Conservation (phyloP, 306 rosid genomes). For the Acmispon strigosus region DNA sequence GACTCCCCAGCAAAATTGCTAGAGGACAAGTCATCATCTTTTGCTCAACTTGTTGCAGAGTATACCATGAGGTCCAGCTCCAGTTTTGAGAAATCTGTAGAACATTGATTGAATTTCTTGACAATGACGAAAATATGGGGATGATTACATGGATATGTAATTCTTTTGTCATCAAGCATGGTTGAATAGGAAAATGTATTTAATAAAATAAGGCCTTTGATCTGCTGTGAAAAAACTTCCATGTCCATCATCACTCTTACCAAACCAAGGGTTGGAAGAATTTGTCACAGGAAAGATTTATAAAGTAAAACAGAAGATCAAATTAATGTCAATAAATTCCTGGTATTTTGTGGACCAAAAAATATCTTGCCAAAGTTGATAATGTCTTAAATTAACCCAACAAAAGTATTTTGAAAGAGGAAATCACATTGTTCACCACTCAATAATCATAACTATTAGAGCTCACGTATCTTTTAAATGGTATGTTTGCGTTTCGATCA, state of each 20-base stretch:
- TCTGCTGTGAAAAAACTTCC: neutral
- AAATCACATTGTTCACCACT: too few relatives aligned
- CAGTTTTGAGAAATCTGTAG: constrained; percentile 17
- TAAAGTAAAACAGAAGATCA: neutral
- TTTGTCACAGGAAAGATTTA: neutral
- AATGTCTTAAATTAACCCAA: too few relatives aligned
- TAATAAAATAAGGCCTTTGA: neutral
- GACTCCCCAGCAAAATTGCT: constrained; percentile 60
- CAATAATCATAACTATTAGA: too few relatives aligned
- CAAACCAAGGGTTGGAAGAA: neutral
- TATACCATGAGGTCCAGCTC: constrained; percentile 59
- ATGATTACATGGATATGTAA: neutral
- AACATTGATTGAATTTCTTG: constrained; percentile 6
- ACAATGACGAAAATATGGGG: constrained; percentile 17
- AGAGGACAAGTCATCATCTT: constrained; percentile 68
- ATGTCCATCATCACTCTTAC: neutral
- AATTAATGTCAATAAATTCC: neutral
- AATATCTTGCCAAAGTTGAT: too few relatives aligned
- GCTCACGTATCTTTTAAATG: too few relatives aligned
- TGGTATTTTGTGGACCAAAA: neutral
- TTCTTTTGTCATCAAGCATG: neutral
- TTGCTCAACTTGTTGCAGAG: constrained; percentile 76
- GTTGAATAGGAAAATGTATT: neutral
- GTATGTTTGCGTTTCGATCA: too few relatives aligned
- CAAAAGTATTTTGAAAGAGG: too few relatives aligned